Evolutionary conservation across 768 basidiomycete species (phyloP).

Genomic region (Flagelloscypha sp.): DNA sequence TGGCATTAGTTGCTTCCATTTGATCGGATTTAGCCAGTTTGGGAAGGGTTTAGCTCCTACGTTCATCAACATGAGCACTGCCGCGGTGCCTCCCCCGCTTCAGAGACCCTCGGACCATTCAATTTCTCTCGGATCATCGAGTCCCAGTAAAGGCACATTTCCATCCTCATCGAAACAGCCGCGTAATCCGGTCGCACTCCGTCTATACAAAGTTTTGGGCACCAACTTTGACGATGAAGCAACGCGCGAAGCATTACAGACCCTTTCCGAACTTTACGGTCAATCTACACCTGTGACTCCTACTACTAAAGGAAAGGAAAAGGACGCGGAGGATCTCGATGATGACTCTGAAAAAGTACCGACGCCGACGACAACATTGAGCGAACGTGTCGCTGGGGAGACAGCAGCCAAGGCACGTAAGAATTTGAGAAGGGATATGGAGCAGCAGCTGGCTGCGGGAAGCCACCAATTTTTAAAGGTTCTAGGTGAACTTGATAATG

Average conservation of each 20-base stretch:
- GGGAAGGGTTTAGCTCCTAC: no score
- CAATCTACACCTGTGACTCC: constrained; percentile 13
- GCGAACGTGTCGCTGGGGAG: constrained; percentile 43
- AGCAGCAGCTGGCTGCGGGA: constrained; percentile 71
- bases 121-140: no score
- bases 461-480: constrained; percentile 78
- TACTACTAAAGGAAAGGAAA: constrained; percentile 26
- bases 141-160: no score
- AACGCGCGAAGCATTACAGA: constrained; percentile 73
- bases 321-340: constrained; percentile 26
- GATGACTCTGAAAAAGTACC: constrained; percentile 13
- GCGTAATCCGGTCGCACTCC: constrained; percentile 72
- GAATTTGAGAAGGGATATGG: constrained; percentile 77
- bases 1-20: no score
- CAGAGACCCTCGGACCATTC: no score
- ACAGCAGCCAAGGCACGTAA: constrained; percentile 69
- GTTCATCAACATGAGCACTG: no score
- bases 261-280: constrained; percentile 77
- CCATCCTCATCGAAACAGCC: no score
- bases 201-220: constrained; percentile 86
- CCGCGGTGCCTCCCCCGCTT: no score
- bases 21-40: no score
- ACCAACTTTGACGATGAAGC: constrained; percentile 72
- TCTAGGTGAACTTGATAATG: constrained; percentile 85
- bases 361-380: constrained; percentile 14